Conservation (phyloP, 805 yeast genomes). For the Ogataea parapolymorpha region DNA sequence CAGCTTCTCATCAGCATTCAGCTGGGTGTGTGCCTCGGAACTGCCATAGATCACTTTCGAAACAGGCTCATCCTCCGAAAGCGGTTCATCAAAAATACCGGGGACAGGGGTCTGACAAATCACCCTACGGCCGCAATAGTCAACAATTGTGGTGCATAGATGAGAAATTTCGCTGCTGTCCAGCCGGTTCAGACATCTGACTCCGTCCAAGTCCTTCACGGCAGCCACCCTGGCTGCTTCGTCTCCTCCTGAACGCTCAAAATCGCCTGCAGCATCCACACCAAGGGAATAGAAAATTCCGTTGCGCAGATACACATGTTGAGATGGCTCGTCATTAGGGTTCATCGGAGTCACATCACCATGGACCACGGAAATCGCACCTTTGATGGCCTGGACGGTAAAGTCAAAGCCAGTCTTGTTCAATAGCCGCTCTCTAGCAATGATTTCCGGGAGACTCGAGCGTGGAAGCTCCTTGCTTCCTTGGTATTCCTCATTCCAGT, state of each 20-base stretch:
- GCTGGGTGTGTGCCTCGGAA: slow-evolving; percentile 34
- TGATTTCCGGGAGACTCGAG: slow-evolving; percentile 52
- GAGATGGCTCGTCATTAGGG: slow-evolving; percentile 61
- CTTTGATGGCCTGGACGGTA: slow-evolving; percentile 68
- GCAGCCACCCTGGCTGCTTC: slow-evolving; percentile 82
- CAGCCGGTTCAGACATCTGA: slow-evolving; percentile 63
- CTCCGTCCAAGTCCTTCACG: slow-evolving; percentile 72
- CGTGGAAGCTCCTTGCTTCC: slow-evolving; percentile 69
- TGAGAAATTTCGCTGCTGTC: slow-evolving; percentile 64
- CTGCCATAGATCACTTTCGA: slow-evolving; percentile 27
- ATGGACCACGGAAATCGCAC: slow-evolving; percentile 71
- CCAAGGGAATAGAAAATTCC: slow-evolving; percentile 87
- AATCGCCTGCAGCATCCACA: slow-evolving; percentile 63
- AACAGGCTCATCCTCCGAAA: slow-evolving; percentile 33
- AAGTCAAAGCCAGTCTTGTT: slow-evolving; percentile 74
- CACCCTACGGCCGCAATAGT: slow-evolving; percentile 83
- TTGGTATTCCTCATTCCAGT: slow-evolving; percentile 92
- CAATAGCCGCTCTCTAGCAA: slow-evolving; percentile 71
- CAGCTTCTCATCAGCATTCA: slow-evolving; percentile 52
- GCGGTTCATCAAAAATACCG: slow-evolving; percentile 63
- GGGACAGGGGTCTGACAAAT: slow-evolving; percentile 96
- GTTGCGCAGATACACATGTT: slow-evolving; percentile 70
- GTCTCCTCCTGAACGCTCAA: slow-evolving; percentile 67
- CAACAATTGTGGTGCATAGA: slow-evolving; percentile 81
- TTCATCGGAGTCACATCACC: slow-evolving; percentile 78